Conservation (phyloP, 2,329 filamentous ascomycete species). For the Paramyrothecium roridum region DNA sequence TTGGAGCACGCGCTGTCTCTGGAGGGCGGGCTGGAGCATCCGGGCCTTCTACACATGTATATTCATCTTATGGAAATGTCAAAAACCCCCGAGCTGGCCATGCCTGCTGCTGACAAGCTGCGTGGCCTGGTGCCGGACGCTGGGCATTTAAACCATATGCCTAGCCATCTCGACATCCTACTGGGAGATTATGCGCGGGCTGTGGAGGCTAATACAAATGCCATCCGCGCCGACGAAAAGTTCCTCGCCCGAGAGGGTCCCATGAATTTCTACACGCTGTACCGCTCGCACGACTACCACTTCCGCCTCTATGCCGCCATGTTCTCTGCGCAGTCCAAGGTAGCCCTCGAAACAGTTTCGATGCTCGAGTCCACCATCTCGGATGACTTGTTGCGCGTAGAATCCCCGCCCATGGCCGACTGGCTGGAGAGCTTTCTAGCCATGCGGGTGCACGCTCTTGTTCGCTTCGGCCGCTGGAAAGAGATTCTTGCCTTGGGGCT, state of each 20-base stretch:
- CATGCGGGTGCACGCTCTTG: slow-evolving; percentile 64
- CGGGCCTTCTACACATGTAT: slow-evolving; percentile 71
- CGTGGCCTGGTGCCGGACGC: slow-evolving; percentile 65
- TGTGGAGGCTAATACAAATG: slow-evolving; percentile 63
- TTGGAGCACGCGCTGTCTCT: slow-evolving; percentile 46
- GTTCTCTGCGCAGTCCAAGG: slow-evolving; percentile 64
- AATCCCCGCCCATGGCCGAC: slow-evolving; percentile 73
- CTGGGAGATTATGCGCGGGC: slow-evolving; percentile 68
- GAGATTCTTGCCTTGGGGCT: slow-evolving; percentile 57
- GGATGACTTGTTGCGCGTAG: slow-evolving; percentile 58
- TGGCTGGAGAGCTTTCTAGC: slow-evolving; percentile 71
- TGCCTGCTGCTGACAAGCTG: slow-evolving; percentile 59
- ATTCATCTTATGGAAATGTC: slow-evolving; percentile 81
- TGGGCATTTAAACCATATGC: slow-evolving; percentile 74
- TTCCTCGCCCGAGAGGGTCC: slow-evolving; percentile 58
- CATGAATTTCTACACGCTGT: slow-evolving; percentile 73
- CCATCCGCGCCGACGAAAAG: slow-evolving; percentile 65
- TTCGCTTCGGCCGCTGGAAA: slow-evolving; percentile 72
- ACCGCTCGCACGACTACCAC: slow-evolving; percentile 72
- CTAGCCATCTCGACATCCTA: slow-evolving; percentile 62
- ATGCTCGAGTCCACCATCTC: slow-evolving; percentile 61
- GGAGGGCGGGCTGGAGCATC: slow-evolving; percentile 46
- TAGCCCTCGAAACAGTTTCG: slow-evolving; percentile 58
- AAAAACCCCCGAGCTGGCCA: slow-evolving; percentile 56
- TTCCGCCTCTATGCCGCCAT: slow-evolving; percentile 75